Conservation (phyloP, 768 basidiomycete genomes). For the Daedalea quercina region DNA sequence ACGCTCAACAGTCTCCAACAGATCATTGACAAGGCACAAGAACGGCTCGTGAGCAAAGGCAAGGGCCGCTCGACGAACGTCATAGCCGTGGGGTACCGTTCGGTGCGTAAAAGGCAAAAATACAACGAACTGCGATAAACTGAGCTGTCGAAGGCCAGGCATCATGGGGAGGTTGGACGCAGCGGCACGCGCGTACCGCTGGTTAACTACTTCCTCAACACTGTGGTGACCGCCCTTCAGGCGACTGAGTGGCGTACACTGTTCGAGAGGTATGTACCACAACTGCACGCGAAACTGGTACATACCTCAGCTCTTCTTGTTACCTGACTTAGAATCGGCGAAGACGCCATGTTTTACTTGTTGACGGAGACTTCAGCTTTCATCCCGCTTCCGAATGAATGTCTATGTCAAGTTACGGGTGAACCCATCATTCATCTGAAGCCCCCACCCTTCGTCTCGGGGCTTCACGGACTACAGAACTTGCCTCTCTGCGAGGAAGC, state of each 20-base stretch:
- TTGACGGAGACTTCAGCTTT: slow-evolving; percentile 73
- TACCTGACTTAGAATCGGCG: slow-evolving; percentile 86
- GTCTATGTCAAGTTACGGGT: slow-evolving; percentile 80
- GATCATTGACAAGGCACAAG: slow-evolving; percentile 60
- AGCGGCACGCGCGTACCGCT: slow-evolving; percentile 32
- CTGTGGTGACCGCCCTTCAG: slow-evolving; percentile 61
- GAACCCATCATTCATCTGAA: slow-evolving; percentile 48
- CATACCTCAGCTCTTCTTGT: too few relatives aligned
- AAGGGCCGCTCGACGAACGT: slow-evolving; percentile 44
- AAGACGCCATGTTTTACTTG: slow-evolving; percentile 70
- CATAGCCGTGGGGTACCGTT: slow-evolving; percentile 59
- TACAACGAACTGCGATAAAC: background rate
- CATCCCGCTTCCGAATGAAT: slow-evolving; percentile 72
- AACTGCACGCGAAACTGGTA: background rate
- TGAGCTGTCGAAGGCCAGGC: background rate
- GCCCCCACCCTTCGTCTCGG: slow-evolving; percentile 1
- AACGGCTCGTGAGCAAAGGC: slow-evolving; percentile 37
- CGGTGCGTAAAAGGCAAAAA: slow-evolving; percentile 31
- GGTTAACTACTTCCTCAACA: slow-evolving; percentile 63
- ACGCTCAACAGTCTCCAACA: slow-evolving; percentile 17
- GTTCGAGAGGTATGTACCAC: slow-evolving; percentile 44
- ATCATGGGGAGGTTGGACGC: background rate
- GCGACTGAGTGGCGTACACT: slow-evolving; percentile 61
- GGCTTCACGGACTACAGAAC: background rate
- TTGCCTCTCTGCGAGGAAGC: too few relatives aligned